Base-by-base conservation (phyloP, 208 protist genomes). In the Leptomonas seymouri region DNA sequence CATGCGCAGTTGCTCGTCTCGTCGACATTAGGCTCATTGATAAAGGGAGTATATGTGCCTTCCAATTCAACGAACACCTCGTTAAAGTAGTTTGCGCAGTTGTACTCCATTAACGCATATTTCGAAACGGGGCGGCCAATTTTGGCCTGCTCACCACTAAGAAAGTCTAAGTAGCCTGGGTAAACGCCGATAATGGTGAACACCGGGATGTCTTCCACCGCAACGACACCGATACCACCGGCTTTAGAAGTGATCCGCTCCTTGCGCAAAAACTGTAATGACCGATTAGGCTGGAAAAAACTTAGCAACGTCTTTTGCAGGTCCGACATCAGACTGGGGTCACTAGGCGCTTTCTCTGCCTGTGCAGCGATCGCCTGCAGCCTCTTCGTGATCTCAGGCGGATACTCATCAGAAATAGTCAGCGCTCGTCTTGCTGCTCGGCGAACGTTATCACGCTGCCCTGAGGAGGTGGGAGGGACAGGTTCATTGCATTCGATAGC, bases 1-100 rank as follows among this genome's bases (percentile, higher is more conserved):
- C 92, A 97, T 0, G 84, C 89, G 51, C 87, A 93, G 71, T 97
- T 97, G 67, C 87, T 93, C 20, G 60, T 82, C 67, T 97, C 92
- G 30, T 61, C 51, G n/a, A 80, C 75, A 49, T 70, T 76, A 3
- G 92, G 92, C 49, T 97, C 89, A 65, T 97, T 97, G 27, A 97
- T 92, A 60, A 93, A 97, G 7, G 92, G 92, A 12, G 89, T 95
- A 42, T 91, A 90, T 11, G 88, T 90, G 2, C 46, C 67, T 54
- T 83, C 59, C 27, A 95, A 77, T 75, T 95, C 87, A 15, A 85
- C 76, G 82, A 95, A 95, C 9, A 95, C 90, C 9, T 86, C 73
- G 50, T 95, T 95, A 50, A 82, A 91, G 60, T 85, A 93, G 71
- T 95, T 78, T 20, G 90, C 90, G 39, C 90, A 95, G 71, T 95